Evolutionary conservation across 1,284 basidiomycete species (phyloP).

Genomic region (Cryptococcus jaspeensis): DNA sequence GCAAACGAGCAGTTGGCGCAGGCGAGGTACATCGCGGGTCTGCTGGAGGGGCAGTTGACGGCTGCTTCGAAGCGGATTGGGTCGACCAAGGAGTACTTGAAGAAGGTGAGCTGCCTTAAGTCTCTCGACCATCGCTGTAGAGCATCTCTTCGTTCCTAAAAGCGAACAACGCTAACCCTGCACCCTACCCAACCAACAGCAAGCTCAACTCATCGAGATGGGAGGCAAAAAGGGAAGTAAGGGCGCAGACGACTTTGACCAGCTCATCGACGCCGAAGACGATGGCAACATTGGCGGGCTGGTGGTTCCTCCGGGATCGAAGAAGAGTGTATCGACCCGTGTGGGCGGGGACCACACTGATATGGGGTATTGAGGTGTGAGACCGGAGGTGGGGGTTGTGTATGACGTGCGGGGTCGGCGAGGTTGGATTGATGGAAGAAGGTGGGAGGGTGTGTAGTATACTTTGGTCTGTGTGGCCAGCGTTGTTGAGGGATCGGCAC

Average conservation of each 20-base stretch:
- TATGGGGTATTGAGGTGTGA: too few species aligned
- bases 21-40: conserved; percentile 15
- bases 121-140: too few species aligned
- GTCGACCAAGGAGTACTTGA: conserved; percentile 31
- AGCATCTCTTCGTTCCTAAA: too few species aligned
- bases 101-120: conserved; percentile 41
- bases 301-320: too few species aligned
- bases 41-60: conserved; percentile 28
- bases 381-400: too few species aligned
- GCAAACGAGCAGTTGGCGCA: conserved; percentile 13
- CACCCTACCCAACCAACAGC: conserved; percentile 10
- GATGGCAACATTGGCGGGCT: too few species aligned
- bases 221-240: conserved; percentile 5
- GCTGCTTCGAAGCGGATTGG: conserved; percentile 24
- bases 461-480: too few species aligned
- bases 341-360: too few species aligned
- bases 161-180: background rate
- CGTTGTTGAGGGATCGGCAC: too few species aligned
- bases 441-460: too few species aligned
- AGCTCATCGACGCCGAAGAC: conserved; percentile 19
- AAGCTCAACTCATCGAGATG: conserved; percentile 19
- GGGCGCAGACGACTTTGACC: conserved; percentile 19
- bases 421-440: too few species aligned
- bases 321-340: too few species aligned
- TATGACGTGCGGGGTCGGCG: conserved; percentile 7